Base-by-base conservation (phyloP, 257 asterid species). In the Solanum chaucha region DNA sequence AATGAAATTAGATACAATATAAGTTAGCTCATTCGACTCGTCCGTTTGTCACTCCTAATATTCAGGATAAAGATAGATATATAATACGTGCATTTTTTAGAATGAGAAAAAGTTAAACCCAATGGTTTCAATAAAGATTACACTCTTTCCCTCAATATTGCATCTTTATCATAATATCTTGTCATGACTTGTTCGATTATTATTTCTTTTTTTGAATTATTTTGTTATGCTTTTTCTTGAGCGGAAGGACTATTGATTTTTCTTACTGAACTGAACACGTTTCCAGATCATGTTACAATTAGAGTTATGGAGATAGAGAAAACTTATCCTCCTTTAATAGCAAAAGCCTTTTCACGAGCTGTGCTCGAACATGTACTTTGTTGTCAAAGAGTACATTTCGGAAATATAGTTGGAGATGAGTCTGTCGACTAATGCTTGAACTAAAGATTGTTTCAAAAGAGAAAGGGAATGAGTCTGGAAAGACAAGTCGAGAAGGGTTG, bases 361-460 rank as follows among this genome's bases (percentile, higher is more conserved):
- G 30, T 1, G 30, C 30, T 28, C 30, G 30, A 28, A 26, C n/a
- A 0, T 3, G 6, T 12, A 0, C 17, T 46, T 46, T 0, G 7
- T 1, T 46, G 19, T 13, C 58, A 4, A 0, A 17, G n/a, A 17
- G 10, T 55, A 3, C 10, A 6, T 55, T 55, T 55, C 4, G 4
- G 1, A 5, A 48, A 48, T 48, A 48, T 48, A 48, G 59, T 48
- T 48, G 59, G 22, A 48, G 8, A 1, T 17, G 10, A 55, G n/a
- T 17, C 3, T 6, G 0, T 17, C 0, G 64, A 55, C n/a, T 8
- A 7, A 1, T 17, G 64, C 4, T 55, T 0, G n/a, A 55, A 19
- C n/a, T 19, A n/a, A 55, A 55, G n/a, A 55, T 17, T 0, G 4
- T 55, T 55, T 55, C 64, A 17, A 55, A 55, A 55, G 9, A 55